These are phyloP conservation scores for Plantago major DNA, from an alignment of 257 asterid species.

Conservation along the genomic window DNA sequence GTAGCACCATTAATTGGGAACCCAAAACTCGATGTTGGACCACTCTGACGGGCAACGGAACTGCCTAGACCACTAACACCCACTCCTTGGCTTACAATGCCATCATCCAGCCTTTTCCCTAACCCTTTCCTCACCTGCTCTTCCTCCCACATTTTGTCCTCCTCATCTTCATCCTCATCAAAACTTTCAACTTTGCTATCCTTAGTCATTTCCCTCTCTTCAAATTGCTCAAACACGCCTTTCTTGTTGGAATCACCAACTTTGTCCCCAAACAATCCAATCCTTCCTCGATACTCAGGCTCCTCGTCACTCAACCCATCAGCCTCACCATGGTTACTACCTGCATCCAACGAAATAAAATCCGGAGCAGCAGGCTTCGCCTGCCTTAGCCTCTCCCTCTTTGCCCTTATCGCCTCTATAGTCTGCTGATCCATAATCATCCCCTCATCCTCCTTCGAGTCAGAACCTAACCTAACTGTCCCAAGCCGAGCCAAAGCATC, in stretches of 20 bases:
- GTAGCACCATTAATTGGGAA: constrained; percentile 30
- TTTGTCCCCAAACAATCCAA: constrained; percentile 79
- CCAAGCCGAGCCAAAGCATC: constrained; percentile 35
- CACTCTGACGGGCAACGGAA: constrained; percentile 31
- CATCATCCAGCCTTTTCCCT: constrained; percentile 85
- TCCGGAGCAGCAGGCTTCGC: constrained; percentile 80
- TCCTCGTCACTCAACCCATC: constrained; percentile 98
- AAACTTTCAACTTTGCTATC: constrained; percentile 36
- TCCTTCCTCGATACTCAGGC: constrained; percentile 81
- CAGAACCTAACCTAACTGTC: constrained; percentile 35
- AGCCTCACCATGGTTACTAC: constrained; percentile 94
- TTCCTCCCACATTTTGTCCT: constrained; percentile 96
- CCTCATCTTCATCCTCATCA: constrained; percentile 71
- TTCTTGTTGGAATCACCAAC: constrained; percentile 45
- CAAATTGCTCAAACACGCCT: constrained; percentile 88
- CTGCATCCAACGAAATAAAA: constrained; percentile 80
- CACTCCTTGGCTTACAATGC: constrained; percentile 44
- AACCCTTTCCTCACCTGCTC: constrained; percentile 93
- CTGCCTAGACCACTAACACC: constrained; percentile 30
- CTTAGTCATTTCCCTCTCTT: constrained; percentile 44
- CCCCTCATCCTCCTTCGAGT: constrained; percentile 30
- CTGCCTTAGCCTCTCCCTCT: constrained; percentile 86
- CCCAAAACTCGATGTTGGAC: constrained; percentile 29
- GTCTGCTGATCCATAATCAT: constrained; percentile 63
- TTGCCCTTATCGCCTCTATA: constrained; percentile 75